A percentile compares a stretch with the other conserved stretches of the same genome.
Evolutionary conservation across 768 basidiomycete species (phyloP).

Genomic region (Phlebiopsis gigantea): DNA sequence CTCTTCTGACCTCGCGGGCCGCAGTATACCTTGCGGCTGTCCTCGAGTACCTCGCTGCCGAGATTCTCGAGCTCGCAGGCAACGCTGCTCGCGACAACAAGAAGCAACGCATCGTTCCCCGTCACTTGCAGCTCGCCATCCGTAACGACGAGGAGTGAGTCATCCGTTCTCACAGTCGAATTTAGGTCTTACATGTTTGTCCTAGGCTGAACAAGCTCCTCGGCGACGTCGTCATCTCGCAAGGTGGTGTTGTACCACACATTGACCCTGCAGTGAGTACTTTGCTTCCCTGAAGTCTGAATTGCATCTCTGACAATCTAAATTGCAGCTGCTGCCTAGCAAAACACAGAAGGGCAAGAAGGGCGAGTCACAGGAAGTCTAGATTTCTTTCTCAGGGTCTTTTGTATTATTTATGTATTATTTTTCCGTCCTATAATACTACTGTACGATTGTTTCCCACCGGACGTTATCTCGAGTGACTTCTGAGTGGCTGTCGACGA

Average conservation of each 20-base stretch:
- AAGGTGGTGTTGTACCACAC: conserved; percentile 81
- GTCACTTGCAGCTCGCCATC: conserved; percentile 89
- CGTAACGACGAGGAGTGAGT: conserved; percentile 83
- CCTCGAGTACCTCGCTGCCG: conserved; percentile 88
- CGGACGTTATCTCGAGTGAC: neutral
- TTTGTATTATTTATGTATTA: conserved; percentile 15
- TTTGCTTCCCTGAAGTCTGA: neutral
- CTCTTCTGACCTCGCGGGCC: neutral
- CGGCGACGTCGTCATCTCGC: conserved; percentile 83
- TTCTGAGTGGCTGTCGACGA: too few species aligned
- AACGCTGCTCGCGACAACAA: conserved; percentile 81
- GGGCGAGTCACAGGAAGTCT: conserved; percentile 40
- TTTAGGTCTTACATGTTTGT: neutral
- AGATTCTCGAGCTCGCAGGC: conserved; percentile 90
- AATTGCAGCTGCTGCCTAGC: conserved; percentile 32
- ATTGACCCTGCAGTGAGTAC: conserved; percentile 43
- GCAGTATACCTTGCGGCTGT: conserved; percentile 86
- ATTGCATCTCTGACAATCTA: neutral
- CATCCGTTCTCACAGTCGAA: neutral
- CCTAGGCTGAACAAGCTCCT: conserved; percentile 71
- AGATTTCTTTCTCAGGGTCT: conserved; percentile 13
- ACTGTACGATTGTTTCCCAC: conserved; percentile 9
- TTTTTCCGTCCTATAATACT: conserved; percentile 10
- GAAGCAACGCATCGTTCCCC: conserved; percentile 92
- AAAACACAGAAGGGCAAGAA: conserved; percentile 53